Conservation (phyloP, 108 stramenopile genomes). For the Ochromonas danica region DNA sequence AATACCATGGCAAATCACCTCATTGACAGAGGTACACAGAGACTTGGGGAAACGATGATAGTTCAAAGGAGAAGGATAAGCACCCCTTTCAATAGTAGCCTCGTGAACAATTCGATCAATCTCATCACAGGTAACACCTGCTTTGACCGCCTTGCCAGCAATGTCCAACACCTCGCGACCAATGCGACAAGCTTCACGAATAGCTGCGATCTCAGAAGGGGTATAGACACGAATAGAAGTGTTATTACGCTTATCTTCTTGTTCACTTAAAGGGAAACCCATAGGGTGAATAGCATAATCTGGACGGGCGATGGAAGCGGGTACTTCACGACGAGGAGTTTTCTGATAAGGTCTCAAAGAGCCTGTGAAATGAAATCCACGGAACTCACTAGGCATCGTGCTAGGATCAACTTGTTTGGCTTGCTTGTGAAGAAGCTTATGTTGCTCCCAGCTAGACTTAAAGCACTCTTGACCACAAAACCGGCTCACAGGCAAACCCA, state of each 20-base stretch:
- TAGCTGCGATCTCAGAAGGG: conserved; percentile 79
- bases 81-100: conserved; percentile 75
- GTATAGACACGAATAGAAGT: conserved; percentile 57
- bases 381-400: conserved; percentile 39
- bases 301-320: conserved; percentile 59
- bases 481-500: conserved; percentile 68
- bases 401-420: conserved; percentile 51
- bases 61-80: conserved; percentile 94
- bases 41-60: conserved; percentile 96
- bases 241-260: conserved; percentile 47
- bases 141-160: conserved; percentile 72
- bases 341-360: conserved; percentile 46
- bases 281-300: conserved; percentile 68
- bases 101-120: conserved; percentile 89
- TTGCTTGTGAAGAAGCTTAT: conserved; percentile 72
- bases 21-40: conserved; percentile 95
- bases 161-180: conserved; percentile 88
- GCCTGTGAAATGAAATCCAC: conserved; percentile 49
- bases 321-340: conserved; percentile 42
- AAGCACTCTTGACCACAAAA: conserved; percentile 80
- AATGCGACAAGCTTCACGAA: conserved; percentile 74
- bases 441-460: conserved; percentile 70
- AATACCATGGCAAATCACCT: conserved; percentile 60
- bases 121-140: conserved; percentile 92
- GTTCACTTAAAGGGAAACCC: conserved; percentile 1